Base-by-base conservation (phyloP, 2,329 filamentous ascomycete genomes). In the Orbilia brochopaga region DNA sequence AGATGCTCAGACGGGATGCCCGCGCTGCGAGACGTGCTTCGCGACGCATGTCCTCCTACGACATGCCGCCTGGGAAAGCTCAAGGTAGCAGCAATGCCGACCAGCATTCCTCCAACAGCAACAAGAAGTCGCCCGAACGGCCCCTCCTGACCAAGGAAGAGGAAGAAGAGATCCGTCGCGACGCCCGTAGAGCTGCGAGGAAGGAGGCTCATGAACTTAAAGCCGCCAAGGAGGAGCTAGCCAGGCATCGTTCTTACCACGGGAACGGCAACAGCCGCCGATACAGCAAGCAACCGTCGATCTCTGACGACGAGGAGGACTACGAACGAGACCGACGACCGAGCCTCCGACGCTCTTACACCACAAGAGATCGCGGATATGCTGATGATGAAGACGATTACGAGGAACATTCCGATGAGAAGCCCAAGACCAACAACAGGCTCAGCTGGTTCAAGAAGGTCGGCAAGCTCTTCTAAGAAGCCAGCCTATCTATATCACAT, bases 371-470 rank as follows among this genome's bases (percentile, higher is more conserved):
- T 8, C 55, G 50, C 7, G 50, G 67, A 32, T 72, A 72, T 17
- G 60, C 60, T 4, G 67, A 72, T 51, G 64, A n/a, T 10, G 53
- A 35, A 52, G 53, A 70, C 21, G 59, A 70, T 32, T 46, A 72
- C 4, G 56, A 72, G 10, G 67, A 65, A 5, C 50, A 59, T 42
- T 35, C 5, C 32, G 60, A 61, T 30, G 55, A 50, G 4, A 72
- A 65, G 51, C 60, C 60, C 11, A 72, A 72, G 30, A 60, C 27
- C 4, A 32, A 63, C 10, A 59, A 56, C 23, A 60, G 60, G 37
- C 54, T 72, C 10, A 72, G 67, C 19, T 72, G 67, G 67, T 61
- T 72, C 55, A 72, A 72, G 48, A 72, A 72, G n/a, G n/a, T n/a
- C n/a, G n/a, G n/a, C n/a, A n/a, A n/a, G 51, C 60, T 72, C 53